Evolutionary conservation across 768 basidiomycete genomes (phyloP).

Genomic region (Nidularia pulvinata): DNA sequence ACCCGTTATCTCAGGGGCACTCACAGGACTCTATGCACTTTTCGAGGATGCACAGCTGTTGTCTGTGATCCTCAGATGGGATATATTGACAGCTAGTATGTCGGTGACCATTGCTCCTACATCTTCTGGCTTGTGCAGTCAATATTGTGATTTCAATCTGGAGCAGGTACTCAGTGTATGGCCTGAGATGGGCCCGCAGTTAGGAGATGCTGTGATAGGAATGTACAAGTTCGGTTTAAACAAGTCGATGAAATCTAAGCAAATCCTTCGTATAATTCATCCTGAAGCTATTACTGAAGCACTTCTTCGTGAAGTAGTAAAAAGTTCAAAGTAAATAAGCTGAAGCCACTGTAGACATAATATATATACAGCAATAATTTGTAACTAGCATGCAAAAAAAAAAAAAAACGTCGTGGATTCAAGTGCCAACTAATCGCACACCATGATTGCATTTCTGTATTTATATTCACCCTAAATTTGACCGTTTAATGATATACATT

Average conservation of each 20-base stretch:
- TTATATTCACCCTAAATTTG: neutral
- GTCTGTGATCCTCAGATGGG: too few relatives aligned
- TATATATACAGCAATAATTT: too few relatives aligned
- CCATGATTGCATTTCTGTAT: slow-evolving; percentile 2
- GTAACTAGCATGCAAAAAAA: too few relatives aligned
- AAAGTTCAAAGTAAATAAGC: too few relatives aligned
- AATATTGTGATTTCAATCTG: neutral
- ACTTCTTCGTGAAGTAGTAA: too few relatives aligned
- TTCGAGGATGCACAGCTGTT: too few relatives aligned
- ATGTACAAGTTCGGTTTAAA: slow-evolving; percentile 7
- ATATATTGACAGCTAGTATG: too few relatives aligned
- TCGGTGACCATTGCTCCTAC: slow-evolving; percentile 3
- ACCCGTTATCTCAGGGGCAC: too few relatives aligned
- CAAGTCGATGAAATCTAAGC: neutral
- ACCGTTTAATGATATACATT: neutral
- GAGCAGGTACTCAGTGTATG: neutral
- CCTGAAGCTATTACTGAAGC: neutral
- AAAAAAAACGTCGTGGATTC: too few relatives aligned
- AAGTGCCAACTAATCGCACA: slow-evolving; percentile 4
- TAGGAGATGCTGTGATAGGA: slow-evolving; percentile 2
- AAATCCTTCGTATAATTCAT: neutral
- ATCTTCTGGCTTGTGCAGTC: neutral
- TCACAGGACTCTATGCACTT: too few relatives aligned
- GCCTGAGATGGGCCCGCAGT: neutral
- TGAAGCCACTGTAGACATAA: too few relatives aligned